A percentile compares a stretch with the other conserved stretches of the same genome.
Evolutionary conservation across 2,329 filamentous ascomycete genomes (phyloP).

Genomic region (Aotearoamyces nothofagi): DNA sequence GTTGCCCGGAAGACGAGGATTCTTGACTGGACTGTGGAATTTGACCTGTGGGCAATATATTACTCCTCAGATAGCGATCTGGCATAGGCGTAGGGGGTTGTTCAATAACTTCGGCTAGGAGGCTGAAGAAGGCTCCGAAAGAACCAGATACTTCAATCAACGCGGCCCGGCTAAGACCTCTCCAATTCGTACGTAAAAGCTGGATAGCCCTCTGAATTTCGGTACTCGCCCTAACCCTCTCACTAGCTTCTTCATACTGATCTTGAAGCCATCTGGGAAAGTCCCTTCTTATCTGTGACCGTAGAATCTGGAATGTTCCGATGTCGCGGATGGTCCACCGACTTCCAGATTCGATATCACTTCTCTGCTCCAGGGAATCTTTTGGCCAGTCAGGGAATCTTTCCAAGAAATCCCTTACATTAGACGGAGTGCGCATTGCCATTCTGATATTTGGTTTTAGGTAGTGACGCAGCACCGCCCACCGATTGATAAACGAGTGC

Average conservation of each 20-base stretch:
- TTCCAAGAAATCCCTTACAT: not conserved
- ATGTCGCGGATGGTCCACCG: constrained; percentile 3
- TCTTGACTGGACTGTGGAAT: no score
- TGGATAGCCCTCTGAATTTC: not conserved
- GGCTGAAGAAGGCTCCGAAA: constrained; percentile 3
- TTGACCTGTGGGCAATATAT: no score
- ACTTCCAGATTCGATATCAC: constrained; percentile 3
- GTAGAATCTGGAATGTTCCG: constrained; percentile 3
- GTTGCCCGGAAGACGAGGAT: no score
- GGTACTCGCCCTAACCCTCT: not conserved
- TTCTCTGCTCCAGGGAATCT: constrained; percentile 2
- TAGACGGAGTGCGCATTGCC: not conserved
- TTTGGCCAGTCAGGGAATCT: constrained; percentile 1
- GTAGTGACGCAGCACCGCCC: no score
- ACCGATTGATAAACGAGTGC: no score
- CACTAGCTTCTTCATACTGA: not conserved
- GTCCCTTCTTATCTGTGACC: not conserved
- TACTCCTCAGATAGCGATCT: constrained; percentile 1
- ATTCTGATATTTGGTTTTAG: constrained; percentile 1
- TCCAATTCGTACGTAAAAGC: constrained; percentile 1
- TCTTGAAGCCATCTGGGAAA: not conserved
- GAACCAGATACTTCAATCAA: not conserved
- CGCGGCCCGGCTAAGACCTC: not conserved
- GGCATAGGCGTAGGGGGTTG: constrained; percentile 1
- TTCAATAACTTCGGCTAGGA: constrained; percentile 3